Evolutionary conservation across 441 rosid species (phyloP).

Genomic region (Gossypium aridum): DNA sequence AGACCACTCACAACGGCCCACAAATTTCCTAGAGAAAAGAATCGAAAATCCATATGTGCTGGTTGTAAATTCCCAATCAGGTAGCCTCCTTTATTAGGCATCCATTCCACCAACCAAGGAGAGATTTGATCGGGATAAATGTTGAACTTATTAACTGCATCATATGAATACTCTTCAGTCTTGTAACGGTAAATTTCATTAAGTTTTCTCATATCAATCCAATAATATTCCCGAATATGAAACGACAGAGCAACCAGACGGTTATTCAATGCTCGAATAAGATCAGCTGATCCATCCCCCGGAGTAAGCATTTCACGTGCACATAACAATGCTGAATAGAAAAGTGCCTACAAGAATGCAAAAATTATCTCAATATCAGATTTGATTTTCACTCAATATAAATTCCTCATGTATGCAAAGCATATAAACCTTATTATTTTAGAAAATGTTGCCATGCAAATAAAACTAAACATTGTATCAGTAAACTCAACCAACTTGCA

Average conservation of each 20-base stretch:
- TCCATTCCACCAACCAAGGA: slow-evolving; percentile 96
- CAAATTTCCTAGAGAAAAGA: slow-evolving; percentile 79
- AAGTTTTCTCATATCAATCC: slow-evolving; percentile 71
- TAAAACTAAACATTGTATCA: neutral
- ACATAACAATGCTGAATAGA: slow-evolving; percentile 78
- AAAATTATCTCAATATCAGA: slow-evolving; percentile 7
- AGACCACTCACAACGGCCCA: slow-evolving; percentile 81
- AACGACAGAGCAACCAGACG: slow-evolving; percentile 84
- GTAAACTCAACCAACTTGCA: neutral
- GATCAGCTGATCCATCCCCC: slow-evolving; percentile 82
- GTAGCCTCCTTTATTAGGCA: slow-evolving; percentile 81
- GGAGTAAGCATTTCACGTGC: slow-evolving; percentile 88
- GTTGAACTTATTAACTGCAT: slow-evolving; percentile 88
- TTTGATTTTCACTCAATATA: neutral
- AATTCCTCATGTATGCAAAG: neutral
- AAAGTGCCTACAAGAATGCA: slow-evolving; percentile 57
- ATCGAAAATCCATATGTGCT: slow-evolving; percentile 92
- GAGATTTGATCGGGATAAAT: slow-evolving; percentile 90
- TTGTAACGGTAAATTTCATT: slow-evolving; percentile 92
- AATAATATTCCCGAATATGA: slow-evolving; percentile 88
- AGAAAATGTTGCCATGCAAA: neutral
- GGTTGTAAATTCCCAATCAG: slow-evolving; percentile 91
- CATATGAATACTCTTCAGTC: slow-evolving; percentile 91
- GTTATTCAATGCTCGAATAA: slow-evolving; percentile 80
- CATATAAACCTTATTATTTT: neutral